Base-by-base conservation (phyloP, 2,329 filamentous ascomycete species). In the Verticillium nonalfalfae region DNA sequence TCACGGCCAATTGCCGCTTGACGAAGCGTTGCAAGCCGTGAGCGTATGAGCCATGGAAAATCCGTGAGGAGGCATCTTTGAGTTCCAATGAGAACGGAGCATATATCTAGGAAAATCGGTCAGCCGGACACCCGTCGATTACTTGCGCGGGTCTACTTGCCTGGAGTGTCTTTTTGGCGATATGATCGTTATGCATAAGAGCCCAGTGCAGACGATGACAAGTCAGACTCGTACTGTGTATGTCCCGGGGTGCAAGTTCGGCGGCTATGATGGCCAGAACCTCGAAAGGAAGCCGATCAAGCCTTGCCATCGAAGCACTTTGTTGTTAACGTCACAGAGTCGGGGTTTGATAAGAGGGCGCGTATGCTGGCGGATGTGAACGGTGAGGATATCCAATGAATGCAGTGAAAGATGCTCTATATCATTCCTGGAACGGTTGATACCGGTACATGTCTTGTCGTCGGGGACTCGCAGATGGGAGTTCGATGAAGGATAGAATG, bases 1-100 rank as follows among this genome's bases (percentile, higher is more conserved):
- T 79, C 57, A 90, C 76, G 26, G 89, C 86, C 59, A 82, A 73
- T 59, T 82, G 79, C 57, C 86, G 78, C 69, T 89, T 87, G 63
- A 85, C 82, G 10, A 88, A 76, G 56, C 82, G 78, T n/a, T 84
- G 80, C 18, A 91, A 71, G 0, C 83, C 84, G 50, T 78, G 71
- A 38, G 80, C 79, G 71, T 83, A 87, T 2, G 18, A 18, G 11
- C 57, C 57, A 9, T 38, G 45, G n/a, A 7, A 11, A 10, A 14
- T 31, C 4, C 14, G 7, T 2, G 38, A 26, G 11, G 7, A 40
- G 15, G 57, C 57, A 31, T 45, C 38, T 13, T 15, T 38, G 13
- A 18, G 21, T 13, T 58, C 56, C 9, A 39, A 21, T 26, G 56
- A 52, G n/a, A 18, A 52, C 9, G 18, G 45, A 10, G 18, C 45